Evolutionary conservation across 2,329 filamentous ascomycete species (phyloP), one percentile per base, ranked within the genome.

Genomic region (Hymenoscyphus infarciens): DNA sequence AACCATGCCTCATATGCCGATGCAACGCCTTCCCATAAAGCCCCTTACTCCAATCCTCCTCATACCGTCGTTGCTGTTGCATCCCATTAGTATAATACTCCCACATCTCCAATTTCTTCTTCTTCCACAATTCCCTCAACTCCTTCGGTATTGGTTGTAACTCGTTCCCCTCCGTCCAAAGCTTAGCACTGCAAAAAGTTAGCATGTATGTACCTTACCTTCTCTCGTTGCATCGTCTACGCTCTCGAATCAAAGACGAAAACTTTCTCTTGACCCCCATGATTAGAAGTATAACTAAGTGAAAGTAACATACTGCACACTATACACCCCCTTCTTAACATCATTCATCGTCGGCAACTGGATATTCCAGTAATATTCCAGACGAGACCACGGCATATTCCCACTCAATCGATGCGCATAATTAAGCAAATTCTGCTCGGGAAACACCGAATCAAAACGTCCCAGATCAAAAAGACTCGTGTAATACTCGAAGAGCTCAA

Each of bases 371-470:
- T 68, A 70, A 60, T 71, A 72, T 59, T 75, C 67, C 56, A 79
- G 60, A 60, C 75, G 72, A 19, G 70, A 67, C 78, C 78, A 80
- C 0, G 77, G 77, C 77, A 79, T 80, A 11, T 74, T 69, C 0
- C 77, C 77, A 10, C 72, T 68, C 6, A 73, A 63, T 10, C 77
- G 71, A 64, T 78, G 77, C 1, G 76, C 78, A 65, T 80, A 79
- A 66, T 80, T 79, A 19, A 79, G 69, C 29, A 81, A 67, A 63
- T 75, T 75, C 66, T 80, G 78, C 64, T 80, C 78, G 65, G 76
- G 76, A 16, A 73, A 75, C 22, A 70, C 69, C 0, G 75, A 72
- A 52, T 77, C 71, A 65, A 79, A 80, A 15, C 75, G 72, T 29
- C 71, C 69, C 31, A 74, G 69, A 15, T 65, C 61, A 61, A 77